Percentiles rank a stretch among this genome's conserved stretches.
Conservation (phyloP, 179 eudicot species). For the Sideroxylon spinosum region DNA sequence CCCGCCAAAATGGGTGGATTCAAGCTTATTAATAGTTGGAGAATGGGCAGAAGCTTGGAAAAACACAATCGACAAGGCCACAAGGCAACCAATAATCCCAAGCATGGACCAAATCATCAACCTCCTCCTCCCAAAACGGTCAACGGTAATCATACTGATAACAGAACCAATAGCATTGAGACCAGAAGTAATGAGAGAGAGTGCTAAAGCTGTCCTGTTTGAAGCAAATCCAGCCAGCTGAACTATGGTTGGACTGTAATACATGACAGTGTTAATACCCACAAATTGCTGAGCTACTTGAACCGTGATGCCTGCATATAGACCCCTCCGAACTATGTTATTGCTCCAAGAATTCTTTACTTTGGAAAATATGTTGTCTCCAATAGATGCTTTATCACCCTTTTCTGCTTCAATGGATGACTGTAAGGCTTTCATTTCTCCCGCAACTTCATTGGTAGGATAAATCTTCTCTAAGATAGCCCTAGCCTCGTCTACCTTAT, state of each 20-base stretch:
- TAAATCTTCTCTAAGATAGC: slow-evolving; percentile 65
- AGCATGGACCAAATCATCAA: slow-evolving; percentile 76
- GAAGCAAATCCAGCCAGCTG: slow-evolving; percentile 87
- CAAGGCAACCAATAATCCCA: slow-evolving; percentile 62
- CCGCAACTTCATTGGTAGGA: slow-evolving; percentile 57
- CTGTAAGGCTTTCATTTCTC: slow-evolving; percentile 64
- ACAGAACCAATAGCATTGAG: slow-evolving; percentile 74
- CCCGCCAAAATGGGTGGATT: slow-evolving; percentile 55
- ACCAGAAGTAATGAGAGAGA: slow-evolving; percentile 78
- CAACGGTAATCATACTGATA: slow-evolving; percentile 73
- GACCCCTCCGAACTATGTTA: slow-evolving; percentile 60
- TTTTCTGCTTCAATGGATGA: slow-evolving; percentile 57
- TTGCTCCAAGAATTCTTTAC: slow-evolving; percentile 54
- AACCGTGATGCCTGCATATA: slow-evolving; percentile 83
- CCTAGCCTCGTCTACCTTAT: slow-evolving; percentile 54
- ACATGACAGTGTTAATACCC: slow-evolving; percentile 90
- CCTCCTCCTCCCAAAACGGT: slow-evolving; percentile 70
- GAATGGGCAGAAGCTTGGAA: slow-evolving; percentile 52
- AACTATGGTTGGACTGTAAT: slow-evolving; percentile 88
- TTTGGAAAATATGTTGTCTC: slow-evolving; percentile 34
- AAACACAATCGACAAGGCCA: slow-evolving; percentile 55
- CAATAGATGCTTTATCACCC: slow-evolving; percentile 44
- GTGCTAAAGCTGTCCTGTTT: slow-evolving; percentile 76
- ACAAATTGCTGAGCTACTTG: slow-evolving; percentile 96
- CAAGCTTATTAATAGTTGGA: slow-evolving; percentile 42